A percentile compares a stretch with the other conserved stretches of the same genome.
Conservation (phyloP, 202 grass and related monocot species). For the Setaria italica region DNA sequence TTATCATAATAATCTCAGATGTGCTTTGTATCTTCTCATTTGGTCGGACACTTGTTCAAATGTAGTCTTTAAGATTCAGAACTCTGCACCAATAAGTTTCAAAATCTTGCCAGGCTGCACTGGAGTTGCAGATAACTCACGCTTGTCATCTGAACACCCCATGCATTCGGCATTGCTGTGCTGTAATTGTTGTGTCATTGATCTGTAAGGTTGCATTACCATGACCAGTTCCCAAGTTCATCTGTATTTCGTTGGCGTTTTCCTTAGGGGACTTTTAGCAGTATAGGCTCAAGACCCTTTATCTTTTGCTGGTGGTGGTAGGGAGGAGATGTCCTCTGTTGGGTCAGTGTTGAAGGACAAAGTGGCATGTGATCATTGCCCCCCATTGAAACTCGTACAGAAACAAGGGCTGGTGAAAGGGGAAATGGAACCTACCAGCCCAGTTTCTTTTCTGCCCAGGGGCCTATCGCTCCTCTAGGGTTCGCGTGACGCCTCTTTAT, state of each 20-base stretch:
- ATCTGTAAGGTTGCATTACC: background rate
- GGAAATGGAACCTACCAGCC: constrained; percentile 20
- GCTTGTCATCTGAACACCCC: background rate
- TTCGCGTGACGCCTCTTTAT: constrained; percentile 43
- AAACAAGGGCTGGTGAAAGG: constrained; percentile 39
- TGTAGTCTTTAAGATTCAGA: constrained; percentile 5
- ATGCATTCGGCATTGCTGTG: background rate
- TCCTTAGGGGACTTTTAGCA: background rate
- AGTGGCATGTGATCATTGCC: constrained; percentile 35
- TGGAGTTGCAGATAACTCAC: background rate
- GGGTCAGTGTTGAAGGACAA: constrained; percentile 44
- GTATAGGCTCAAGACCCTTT: background rate
- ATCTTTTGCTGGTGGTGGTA: constrained; percentile 40
- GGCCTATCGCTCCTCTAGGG: constrained; percentile 30
- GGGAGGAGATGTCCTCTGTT: constrained; percentile 18
- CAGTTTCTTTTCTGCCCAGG: constrained; percentile 33
- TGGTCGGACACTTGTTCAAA: background rate
- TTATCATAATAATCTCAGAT: constrained; percentile 15
- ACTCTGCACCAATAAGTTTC: constrained; percentile 23
- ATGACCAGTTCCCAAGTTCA: background rate
- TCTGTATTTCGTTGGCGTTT: background rate
- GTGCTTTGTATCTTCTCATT: background rate
- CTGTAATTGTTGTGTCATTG: constrained; percentile 12
- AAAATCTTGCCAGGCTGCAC: background rate
- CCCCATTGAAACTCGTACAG: constrained; percentile 15